Conservation (phyloP, 306 rosid genomes). For the Cucurbita argyrosperma region DNA sequence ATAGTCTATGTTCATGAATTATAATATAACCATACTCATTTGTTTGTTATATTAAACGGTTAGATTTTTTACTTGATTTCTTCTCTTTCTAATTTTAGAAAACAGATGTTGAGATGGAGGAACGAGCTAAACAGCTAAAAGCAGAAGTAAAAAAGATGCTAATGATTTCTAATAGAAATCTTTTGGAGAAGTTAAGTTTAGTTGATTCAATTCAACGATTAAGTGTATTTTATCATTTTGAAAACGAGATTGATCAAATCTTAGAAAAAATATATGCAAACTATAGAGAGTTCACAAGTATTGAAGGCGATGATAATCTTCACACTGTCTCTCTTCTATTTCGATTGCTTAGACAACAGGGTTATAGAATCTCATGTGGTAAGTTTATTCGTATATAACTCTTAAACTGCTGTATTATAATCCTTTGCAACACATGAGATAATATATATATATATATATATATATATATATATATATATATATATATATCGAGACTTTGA, state of each 20-base stretch:
- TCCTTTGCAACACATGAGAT: too few species aligned
- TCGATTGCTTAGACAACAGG: slow-evolving; percentile 34
- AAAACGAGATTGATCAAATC: slow-evolving; percentile 10
- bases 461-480: too few species aligned
- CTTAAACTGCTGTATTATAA: too few species aligned
- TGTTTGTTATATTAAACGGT: too few species aligned
- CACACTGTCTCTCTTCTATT: slow-evolving; percentile 20
- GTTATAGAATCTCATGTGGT: slow-evolving; percentile 11
- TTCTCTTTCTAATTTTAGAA: not conserved
- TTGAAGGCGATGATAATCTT: not conserved
- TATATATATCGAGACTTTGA: too few species aligned
- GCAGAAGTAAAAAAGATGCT: slow-evolving; percentile 18
- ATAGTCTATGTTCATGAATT: too few species aligned
- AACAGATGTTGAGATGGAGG: not conserved
- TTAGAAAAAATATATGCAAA: not conserved
- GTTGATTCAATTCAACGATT: slow-evolving; percentile 8
- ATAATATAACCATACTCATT: too few species aligned
- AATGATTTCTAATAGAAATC: not conserved
- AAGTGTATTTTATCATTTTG: slow-evolving; percentile 26
- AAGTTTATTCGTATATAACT: too few species aligned
- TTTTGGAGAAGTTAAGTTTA: slow-evolving; percentile 7
- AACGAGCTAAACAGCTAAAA: slow-evolving; percentile 8
- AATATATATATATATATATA: too few species aligned
- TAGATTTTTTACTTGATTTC: not conserved
- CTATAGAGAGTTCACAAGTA: too few species aligned